phyloP scores from a whole-genome alignment of 2,329 filamentous ascomycete species.

The Cladosporium velox region DNA sequence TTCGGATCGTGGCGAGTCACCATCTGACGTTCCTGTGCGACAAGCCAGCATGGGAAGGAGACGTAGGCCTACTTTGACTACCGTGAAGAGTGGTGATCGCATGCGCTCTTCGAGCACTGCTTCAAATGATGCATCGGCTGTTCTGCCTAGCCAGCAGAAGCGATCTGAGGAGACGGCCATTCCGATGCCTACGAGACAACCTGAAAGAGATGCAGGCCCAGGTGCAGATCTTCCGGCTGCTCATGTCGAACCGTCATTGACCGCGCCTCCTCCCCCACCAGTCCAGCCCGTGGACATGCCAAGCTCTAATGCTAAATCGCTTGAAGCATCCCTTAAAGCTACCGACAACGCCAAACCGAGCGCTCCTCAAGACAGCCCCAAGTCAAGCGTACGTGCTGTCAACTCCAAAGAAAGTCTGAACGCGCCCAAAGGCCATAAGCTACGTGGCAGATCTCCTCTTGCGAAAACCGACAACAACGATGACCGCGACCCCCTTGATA shows the following conservation, averaged over 20 bases:
- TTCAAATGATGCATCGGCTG: constrained; percentile 21
- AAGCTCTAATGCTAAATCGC: constrained; percentile 32
- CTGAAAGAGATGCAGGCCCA: not conserved
- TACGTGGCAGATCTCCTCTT: constrained; percentile 30
- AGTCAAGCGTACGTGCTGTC: not conserved
- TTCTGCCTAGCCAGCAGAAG: constrained; percentile 28
- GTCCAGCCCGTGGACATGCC: not conserved
- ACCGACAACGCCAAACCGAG: constrained; percentile 27
- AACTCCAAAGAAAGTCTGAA: constrained; percentile 29
- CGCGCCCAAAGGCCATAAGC: constrained; percentile 21
- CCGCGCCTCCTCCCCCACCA: constrained; percentile 1
- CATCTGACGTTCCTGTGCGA: constrained; percentile 29
- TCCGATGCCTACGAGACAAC: not conserved
- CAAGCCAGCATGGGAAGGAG: constrained; percentile 52
- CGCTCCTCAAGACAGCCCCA: constrained; percentile 20
- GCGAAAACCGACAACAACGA: constrained; percentile 13
- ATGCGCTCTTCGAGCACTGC: constrained; percentile 14
- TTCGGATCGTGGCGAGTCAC: constrained; percentile 17
- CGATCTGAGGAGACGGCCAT: not conserved
- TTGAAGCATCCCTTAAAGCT: constrained; percentile 40
- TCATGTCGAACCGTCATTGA: not conserved
- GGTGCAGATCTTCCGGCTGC: not conserved
- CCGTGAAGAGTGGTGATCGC: constrained; percentile 43
- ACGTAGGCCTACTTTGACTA: constrained; percentile 51
- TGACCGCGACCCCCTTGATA: constrained; percentile 25